Conservation (phyloP, 306 rosid species). For the Trichosanthes truncata region DNA sequence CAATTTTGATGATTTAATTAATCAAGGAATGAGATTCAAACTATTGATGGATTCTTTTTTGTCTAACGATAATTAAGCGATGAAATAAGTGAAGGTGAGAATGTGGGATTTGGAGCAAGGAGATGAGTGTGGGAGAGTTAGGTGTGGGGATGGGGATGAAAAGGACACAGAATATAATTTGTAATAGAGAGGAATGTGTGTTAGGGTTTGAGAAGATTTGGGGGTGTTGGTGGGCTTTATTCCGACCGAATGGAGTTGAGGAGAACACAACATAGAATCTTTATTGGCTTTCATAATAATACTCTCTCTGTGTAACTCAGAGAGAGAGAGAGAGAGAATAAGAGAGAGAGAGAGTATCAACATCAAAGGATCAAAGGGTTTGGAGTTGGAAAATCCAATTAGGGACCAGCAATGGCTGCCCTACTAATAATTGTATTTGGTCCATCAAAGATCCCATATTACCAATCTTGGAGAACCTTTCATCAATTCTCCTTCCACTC, state of each 20-base stretch:
- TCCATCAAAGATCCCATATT: constrained; percentile 35
- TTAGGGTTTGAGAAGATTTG: constrained; percentile 20
- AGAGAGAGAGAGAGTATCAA: constrained; percentile 19
- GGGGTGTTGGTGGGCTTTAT: constrained; percentile 47
- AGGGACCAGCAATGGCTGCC: constrained; percentile 46
- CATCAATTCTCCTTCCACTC: not conserved
- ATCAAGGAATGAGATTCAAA: not conserved
- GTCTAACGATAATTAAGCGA: no score
- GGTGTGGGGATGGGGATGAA: not conserved
- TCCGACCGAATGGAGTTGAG: constrained; percentile 56
- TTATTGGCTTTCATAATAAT: constrained; percentile 1
- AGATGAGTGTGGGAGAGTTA: not conserved
- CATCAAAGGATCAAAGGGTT: constrained; percentile 28
- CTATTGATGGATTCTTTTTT: not conserved
- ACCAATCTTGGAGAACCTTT: not conserved
- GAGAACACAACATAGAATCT: constrained; percentile 24
- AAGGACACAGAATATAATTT: not conserved
- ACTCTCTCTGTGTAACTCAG: not conserved
- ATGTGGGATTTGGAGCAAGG: not conserved
- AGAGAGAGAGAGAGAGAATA: not conserved
- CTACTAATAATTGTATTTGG: constrained; percentile 53
- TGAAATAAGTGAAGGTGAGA: not conserved
- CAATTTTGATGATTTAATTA: no score
- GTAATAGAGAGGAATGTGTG: not conserved
- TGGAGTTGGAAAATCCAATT: constrained; percentile 16